Evolutionary conservation across 2,329 filamentous ascomycete species (phyloP).

Genomic region (Aspergillus sp.): DNA sequence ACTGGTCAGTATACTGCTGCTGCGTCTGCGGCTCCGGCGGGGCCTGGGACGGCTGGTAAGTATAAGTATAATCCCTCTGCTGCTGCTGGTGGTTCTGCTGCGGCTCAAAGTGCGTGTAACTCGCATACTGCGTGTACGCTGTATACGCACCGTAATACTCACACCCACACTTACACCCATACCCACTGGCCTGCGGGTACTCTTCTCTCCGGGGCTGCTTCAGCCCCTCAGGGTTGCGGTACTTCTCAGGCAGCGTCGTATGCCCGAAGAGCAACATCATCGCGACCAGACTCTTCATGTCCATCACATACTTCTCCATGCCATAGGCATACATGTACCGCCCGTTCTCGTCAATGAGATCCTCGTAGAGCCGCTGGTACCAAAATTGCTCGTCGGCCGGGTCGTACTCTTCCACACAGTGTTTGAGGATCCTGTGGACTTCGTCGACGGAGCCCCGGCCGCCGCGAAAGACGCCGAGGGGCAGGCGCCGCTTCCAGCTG

Average conservation of each 20-base stretch:
- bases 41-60: neutral
- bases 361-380: neutral
- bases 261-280: neutral
- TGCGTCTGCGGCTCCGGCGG: neutral
- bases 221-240: neutral
- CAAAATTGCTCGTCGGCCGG: neutral
- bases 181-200: neutral
- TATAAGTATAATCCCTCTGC: neutral
- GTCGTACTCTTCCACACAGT: neutral
- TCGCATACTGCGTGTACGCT: neutral
- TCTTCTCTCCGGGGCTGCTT: neutral
- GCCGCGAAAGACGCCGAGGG: neutral
- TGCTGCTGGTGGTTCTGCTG: neutral
- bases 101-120: neutral
- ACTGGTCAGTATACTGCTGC: neutral
- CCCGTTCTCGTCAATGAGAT: neutral
- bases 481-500: neutral
- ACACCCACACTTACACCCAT: neutral
- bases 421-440: neutral
- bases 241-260: neutral
- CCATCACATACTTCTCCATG: neutral
- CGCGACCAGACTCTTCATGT: neutral
- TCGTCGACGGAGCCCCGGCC: neutral
- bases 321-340: too few species aligned
- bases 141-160: too few species aligned